Base-by-base conservation (phyloP, 2,329 filamentous ascomycete species). In the Fonsecaea pedrosoi region DNA sequence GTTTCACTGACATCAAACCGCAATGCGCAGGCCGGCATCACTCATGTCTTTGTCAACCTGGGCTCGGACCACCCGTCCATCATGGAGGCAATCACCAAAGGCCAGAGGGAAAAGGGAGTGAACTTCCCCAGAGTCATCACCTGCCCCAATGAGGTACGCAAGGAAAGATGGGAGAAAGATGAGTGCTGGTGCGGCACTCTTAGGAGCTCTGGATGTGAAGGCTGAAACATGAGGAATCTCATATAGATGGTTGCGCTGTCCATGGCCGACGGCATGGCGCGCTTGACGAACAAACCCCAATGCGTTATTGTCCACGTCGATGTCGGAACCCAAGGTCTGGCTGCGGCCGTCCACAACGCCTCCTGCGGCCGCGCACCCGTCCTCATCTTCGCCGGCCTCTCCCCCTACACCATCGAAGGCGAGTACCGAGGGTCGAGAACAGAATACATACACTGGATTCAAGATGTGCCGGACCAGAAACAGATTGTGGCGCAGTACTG, bases 401-500 rank as follows among this genome's bases (percentile, higher is more conserved):
- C 88, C 10, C 92, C 91, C 0, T 92, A 88, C 75, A 94, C 91
- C 0, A 84, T 89, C 35, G 90, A 93, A 73, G 91, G 91, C 15
- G 91, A 94, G 78, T 87, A 90, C 79, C 85, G 89, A 0, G 91
- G 91, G 12, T 89, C 85, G n/a, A 83, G 91, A 62, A 93, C 90
- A 1, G 92, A 94, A 78, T 94, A 92, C 76, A 94, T 93, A 72
- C 91, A 94, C 77, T 94, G 91, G 90, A 90, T 94, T 37, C 91
- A 94, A 74, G 90, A 94, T 77, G 89, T 93, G 2, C 91, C 90
- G 0, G 90, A 94, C 73, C 92, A 94, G 77, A 92, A 90, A 76
- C 85, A 88, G 73, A 94, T 96, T 66, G 82, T 96, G 3, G 82
- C 86, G 0, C 92, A 96, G 80, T 96, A 96, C 78, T 96, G 93